phyloP scores from a whole-genome alignment of 1,284 basidiomycete species.

The Ustanciosporium gigantosporum region DNA sequence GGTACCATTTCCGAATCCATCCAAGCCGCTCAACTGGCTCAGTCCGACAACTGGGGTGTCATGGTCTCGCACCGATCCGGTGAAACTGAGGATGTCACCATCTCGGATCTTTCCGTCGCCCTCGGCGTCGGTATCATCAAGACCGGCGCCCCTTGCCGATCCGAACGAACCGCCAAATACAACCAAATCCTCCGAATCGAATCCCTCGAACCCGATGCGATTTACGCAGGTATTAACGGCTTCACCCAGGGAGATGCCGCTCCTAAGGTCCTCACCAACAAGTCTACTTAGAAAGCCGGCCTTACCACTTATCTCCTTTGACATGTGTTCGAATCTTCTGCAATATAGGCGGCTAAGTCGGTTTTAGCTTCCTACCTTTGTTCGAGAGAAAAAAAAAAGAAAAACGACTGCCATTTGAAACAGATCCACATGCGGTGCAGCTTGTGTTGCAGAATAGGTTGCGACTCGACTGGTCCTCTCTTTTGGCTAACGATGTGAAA shows the following conservation, averaged over 20 bases:
- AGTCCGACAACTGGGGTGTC: constrained; percentile 96
- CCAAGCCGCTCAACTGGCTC: constrained; percentile 92
- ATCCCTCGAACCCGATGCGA: constrained; percentile 42
- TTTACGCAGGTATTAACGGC: constrained; percentile 58
- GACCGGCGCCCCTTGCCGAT: constrained; percentile 92
- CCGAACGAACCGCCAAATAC: constrained; percentile 81
- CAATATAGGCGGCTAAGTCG: too few relatives aligned
- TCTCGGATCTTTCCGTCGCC: constrained; percentile 93
- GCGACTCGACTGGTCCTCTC: too few relatives aligned
- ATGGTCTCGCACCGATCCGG: constrained; percentile 99
- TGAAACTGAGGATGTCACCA: constrained; percentile 72
- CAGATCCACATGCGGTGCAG: too few relatives aligned
- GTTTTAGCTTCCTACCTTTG: too few relatives aligned
- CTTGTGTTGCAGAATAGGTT: too few relatives aligned
- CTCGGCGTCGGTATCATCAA: constrained; percentile 95
- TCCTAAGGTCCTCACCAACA: constrained; percentile 52
- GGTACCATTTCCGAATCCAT: constrained; percentile 99
- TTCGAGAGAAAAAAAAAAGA: too few relatives aligned
- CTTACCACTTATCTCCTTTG: too few relatives aligned
- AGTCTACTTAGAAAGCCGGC: constrained; percentile 20
- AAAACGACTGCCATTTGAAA: too few relatives aligned
- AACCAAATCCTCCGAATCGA: constrained; percentile 60
- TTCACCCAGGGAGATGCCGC: constrained; percentile 53
- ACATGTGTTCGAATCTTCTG: too few relatives aligned
- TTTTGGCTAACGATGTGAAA: too few relatives aligned